A percentile compares a stretch with the other conserved stretches of the same genome.
Evolutionary conservation across 495 filamentous ascomycete species (phyloP).

Genomic region (Penicillium mononematosum): DNA sequence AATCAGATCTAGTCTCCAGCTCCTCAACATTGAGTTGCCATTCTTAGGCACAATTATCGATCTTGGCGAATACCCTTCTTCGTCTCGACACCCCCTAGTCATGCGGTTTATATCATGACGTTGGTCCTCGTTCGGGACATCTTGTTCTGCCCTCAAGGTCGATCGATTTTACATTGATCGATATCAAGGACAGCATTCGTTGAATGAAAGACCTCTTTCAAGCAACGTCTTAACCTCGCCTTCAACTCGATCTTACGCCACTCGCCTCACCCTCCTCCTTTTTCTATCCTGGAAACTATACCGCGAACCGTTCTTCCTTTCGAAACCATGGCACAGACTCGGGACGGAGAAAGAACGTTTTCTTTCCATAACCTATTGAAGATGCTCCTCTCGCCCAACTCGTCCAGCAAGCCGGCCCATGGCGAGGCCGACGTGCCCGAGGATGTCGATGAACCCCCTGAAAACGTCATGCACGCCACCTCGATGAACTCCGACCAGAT

Average conservation of each 20-base stretch:
- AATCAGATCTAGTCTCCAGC: slow-evolving; percentile 29
- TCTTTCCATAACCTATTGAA: slow-evolving; percentile 48
- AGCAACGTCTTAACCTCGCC: slow-evolving; percentile 16
- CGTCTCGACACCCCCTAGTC: slow-evolving; percentile 22
- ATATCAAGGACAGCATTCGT: slow-evolving; percentile 33
- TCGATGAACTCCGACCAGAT: slow-evolving; percentile 31
- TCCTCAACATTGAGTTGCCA: slow-evolving; percentile 37
- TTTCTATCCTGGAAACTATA: slow-evolving; percentile 7
- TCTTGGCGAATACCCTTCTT: slow-evolving; percentile 27
- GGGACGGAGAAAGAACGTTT: slow-evolving; percentile 39
- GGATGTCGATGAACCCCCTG: slow-evolving; percentile 54
- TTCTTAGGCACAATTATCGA: slow-evolving; percentile 30
- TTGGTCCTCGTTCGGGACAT: slow-evolving; percentile 41
- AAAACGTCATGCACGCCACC: slow-evolving; percentile 34
- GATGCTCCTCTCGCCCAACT: slow-evolving; percentile 46
- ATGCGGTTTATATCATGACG: slow-evolving; percentile 51
- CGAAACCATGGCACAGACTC: slow-evolving; percentile 43
- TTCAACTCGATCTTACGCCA: slow-evolving; percentile 11
- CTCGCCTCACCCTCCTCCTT: slow-evolving; percentile 6
- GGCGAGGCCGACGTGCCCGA: slow-evolving; percentile 47
- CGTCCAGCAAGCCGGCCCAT: slow-evolving; percentile 35
- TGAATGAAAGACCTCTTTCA: slow-evolving; percentile 15
- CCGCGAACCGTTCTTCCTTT: slow-evolving; percentile 2
- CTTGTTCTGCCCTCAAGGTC: slow-evolving; percentile 29
- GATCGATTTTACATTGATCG: slow-evolving; percentile 37